Base-by-base conservation (phyloP, 768 basidiomycete genomes). In the Piloderma croceum region DNA sequence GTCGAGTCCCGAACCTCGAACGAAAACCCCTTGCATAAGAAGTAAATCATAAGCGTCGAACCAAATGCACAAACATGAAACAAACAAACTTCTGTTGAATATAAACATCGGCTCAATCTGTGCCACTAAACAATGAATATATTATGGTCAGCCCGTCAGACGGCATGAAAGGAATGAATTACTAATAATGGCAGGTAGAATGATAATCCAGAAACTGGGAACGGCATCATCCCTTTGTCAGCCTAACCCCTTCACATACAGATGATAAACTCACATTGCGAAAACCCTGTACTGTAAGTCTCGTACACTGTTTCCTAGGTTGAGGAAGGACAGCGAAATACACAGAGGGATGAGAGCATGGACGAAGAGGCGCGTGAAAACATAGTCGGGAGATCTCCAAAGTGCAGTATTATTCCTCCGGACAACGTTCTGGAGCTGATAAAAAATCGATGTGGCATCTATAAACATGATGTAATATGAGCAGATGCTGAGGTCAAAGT, bases 91-190 rank as follows among this genome's bases (percentile, higher is more conserved):
- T 58, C 89, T 65, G 45, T 83, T 82, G 57, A 77, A 61, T 52
- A 92, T 84, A 65, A 87, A 94, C 61, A 84, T 61, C 1, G 90
- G 90, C 60, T 89, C 83, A 34, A 87, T 78, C 55, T 89, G n/a
- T n/a, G n/a, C n/a, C n/a, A n/a, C 9, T 15, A 29, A 9, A 9
- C 27, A 9, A 29, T 29, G 27, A 15, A 29, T 9, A 29, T 15
- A 15, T 29, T 29, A 15, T 29, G 10, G 27, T 29, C 27, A 29
- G 27, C 27, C 27, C 9, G 27, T 9, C 10, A 29, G 15, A 29
- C 27, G 27, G 27, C 27, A 29, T 15, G 27, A 15, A 9, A 9
- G 27, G 18, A 59, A 54, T 36, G 61, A 88, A 3, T 77, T 64
- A 71, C 91, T 83, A 39, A 93, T 65, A 43, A 91, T 73, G 6